Percentiles rank a stretch among this genome's conserved stretches.
These are phyloP conservation scores for Inga oerstediana DNA, from an alignment of 306 rosid species.

Conservation along the genomic window DNA sequence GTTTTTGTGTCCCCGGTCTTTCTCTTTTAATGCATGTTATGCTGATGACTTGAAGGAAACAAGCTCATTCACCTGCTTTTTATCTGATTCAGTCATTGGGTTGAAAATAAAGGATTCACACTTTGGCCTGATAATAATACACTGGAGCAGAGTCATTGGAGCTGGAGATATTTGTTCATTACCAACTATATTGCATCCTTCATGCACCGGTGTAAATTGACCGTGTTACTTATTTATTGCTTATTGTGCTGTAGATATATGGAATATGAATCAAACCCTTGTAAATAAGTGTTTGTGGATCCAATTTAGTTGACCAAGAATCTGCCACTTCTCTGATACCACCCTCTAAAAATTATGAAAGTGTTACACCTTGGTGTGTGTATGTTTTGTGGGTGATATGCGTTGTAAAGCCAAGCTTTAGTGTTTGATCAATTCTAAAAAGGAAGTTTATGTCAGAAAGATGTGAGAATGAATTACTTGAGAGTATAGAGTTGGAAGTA, in stretches of 20 bases:
- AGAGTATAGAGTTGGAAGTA: too few relatives aligned
- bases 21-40: not conserved
- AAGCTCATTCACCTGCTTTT: slow-evolving; percentile 14
- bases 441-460: too few relatives aligned
- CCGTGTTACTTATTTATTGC: not conserved
- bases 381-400: not conserved
- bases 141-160: slow-evolving; percentile 33
- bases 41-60: not conserved
- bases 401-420: not conserved
- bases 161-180: slow-evolving; percentile 11
- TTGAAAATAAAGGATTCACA: not conserved
- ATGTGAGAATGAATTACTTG: too few relatives aligned
- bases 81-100: slow-evolving; percentile 35
- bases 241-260: not conserved
- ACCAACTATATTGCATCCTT: not conserved
- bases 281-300: slow-evolving; percentile 38
- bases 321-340: slow-evolving; percentile 16
- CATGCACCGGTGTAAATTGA: slow-evolving; percentile 9
- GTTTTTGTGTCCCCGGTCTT: not conserved
- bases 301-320: slow-evolving; percentile 10
- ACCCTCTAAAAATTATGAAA: not conserved
- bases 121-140: not conserved
- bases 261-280: slow-evolving; percentile 28
- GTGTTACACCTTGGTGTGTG: not conserved
- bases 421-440: too few relatives aligned